Evolutionary conservation across 768 basidiomycete species (phyloP).

Genomic region (Hemileccinum rubropunctum): DNA sequence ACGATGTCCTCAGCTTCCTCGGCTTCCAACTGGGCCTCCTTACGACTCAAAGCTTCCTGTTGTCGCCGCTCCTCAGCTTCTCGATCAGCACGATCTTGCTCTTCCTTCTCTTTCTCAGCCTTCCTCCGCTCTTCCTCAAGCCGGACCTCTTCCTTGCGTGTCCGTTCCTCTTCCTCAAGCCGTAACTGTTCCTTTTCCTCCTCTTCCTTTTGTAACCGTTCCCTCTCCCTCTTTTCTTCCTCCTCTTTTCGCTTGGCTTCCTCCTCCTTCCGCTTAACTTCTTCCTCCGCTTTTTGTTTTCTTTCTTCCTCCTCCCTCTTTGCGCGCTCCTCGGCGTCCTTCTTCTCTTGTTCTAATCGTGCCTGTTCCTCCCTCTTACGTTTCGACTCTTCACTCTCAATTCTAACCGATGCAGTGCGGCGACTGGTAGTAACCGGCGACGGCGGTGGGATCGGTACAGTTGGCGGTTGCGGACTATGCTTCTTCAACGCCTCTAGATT

Average conservation of each 20-base stretch:
- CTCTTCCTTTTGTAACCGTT: constrained; percentile 35
- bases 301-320: constrained; percentile 37
- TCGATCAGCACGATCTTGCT: constrained; percentile 40
- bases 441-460: constrained; percentile 39
- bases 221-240: constrained; percentile 43
- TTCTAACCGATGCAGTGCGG: constrained; percentile 44
- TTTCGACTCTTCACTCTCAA: constrained; percentile 63
- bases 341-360: constrained; percentile 38
- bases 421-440: constrained; percentile 27
- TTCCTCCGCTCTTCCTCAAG: constrained; percentile 32
- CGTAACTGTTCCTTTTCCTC: constrained; percentile 37
- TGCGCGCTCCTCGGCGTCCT: constrained; percentile 36
- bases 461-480: constrained; percentile 39
- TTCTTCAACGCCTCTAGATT: constrained; percentile 55
- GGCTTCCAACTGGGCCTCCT: constrained; percentile 34
- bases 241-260: constrained; percentile 43
- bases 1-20: constrained; percentile 33
- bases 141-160: constrained; percentile 23
- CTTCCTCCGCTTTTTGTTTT: constrained; percentile 42
- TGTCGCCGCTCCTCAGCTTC: constrained; percentile 32
- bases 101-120: constrained; percentile 37
- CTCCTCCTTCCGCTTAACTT: constrained; percentile 39
- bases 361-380: constrained; percentile 46
- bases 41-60: constrained; percentile 17
- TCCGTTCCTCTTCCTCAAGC: constrained; percentile 36